A percentile compares a stretch with the other conserved stretches of the same genome.
Evolutionary conservation across 2,329 filamentous ascomycete species (phyloP).

Genomic region (Arthrobotrys megalospora): DNA sequence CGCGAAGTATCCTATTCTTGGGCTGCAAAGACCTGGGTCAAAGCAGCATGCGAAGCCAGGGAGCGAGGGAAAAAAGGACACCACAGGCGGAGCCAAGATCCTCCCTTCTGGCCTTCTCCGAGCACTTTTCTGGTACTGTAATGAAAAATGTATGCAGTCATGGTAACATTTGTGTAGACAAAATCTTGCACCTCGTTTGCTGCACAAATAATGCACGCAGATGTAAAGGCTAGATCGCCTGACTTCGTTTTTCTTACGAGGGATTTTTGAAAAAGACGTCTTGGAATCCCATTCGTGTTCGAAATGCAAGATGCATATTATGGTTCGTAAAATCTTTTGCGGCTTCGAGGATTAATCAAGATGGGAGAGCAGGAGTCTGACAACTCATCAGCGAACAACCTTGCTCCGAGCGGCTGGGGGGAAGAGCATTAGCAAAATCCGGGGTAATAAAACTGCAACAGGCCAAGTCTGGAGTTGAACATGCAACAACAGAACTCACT

Average conservation of each 20-base stretch:
- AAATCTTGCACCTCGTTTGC: conserved; percentile 56
- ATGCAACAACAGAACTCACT: conserved; percentile 50
- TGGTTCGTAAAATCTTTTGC: conserved; percentile 60
- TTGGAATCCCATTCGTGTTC: conserved; percentile 60
- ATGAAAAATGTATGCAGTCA: conserved; percentile 54
- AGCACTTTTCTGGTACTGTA: conserved; percentile 27
- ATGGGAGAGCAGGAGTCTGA: conserved; percentile 49
- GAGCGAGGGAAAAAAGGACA: conserved; percentile 50
- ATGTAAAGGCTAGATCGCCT: conserved; percentile 61
- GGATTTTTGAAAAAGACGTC: conserved; percentile 51
- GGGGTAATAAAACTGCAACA: conserved; percentile 61
- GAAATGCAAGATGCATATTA: conserved; percentile 61
- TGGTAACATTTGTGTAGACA: conserved; percentile 59
- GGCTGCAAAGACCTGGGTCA: conserved; percentile 57
- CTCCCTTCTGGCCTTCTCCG: conserved; percentile 56
- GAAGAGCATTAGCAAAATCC: conserved; percentile 60
- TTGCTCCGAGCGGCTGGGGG: conserved; percentile 51
- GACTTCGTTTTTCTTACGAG: conserved; percentile 60
- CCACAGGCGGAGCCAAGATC: conserved; percentile 48
- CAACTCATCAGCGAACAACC: conserved; percentile 61
- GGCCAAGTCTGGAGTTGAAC: conserved; percentile 57
- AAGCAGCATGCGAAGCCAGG: conserved; percentile 59
- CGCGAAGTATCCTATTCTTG: conserved; percentile 62
- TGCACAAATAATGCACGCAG: conserved; percentile 61
- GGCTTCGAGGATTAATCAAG: conserved; percentile 54